These are phyloP conservation scores for button mushroom (Agaricus bisporus) DNA, from an alignment of 768 basidiomycete species.

Conservation along the genomic window DNA sequence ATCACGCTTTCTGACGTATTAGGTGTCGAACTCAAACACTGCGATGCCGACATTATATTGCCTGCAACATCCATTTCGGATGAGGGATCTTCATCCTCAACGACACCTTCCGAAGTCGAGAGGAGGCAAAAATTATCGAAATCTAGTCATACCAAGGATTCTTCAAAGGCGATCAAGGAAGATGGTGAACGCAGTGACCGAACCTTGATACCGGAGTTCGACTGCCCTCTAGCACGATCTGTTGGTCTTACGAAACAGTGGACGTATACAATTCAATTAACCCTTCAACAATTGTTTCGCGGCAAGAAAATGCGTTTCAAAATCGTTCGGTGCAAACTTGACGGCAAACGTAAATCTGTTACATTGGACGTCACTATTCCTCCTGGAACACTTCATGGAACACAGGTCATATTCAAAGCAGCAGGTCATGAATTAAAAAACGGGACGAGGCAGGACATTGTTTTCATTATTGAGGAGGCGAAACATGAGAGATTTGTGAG, in stretches of 20 bases:
- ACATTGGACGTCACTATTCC: slow-evolving; percentile 56
- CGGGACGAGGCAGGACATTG: slow-evolving; percentile 56
- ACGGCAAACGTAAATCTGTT: slow-evolving; percentile 47
- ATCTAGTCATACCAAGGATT: background rate
- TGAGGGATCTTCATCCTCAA: background rate
- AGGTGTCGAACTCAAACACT: background rate
- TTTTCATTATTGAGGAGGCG: slow-evolving; percentile 58
- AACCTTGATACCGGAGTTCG: slow-evolving; percentile 4
- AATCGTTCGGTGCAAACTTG: slow-evolving; percentile 48
- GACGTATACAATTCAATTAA: slow-evolving; percentile 56
- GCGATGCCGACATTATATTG: background rate
- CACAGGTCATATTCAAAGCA: slow-evolving; percentile 50
- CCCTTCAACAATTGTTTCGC: slow-evolving; percentile 56
- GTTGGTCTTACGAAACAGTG: slow-evolving; percentile 48
- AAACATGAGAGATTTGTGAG: slow-evolving; percentile 55
- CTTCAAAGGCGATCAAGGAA: background rate
- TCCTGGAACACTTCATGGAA: slow-evolving; percentile 56
- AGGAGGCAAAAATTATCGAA: background rate
- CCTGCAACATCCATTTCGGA: background rate
- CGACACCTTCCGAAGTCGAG: background rate
- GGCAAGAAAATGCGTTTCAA: slow-evolving; percentile 53
- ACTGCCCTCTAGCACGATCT: slow-evolving; percentile 32
- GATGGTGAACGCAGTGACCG: background rate
- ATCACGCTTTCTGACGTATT: background rate
- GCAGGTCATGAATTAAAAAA: slow-evolving; percentile 59